Evolutionary conservation across 192 early-diverging fungal genomes (phyloP), one percentile per base, ranked within the genome.

Genomic region (Chytriomyces sp.): DNA sequence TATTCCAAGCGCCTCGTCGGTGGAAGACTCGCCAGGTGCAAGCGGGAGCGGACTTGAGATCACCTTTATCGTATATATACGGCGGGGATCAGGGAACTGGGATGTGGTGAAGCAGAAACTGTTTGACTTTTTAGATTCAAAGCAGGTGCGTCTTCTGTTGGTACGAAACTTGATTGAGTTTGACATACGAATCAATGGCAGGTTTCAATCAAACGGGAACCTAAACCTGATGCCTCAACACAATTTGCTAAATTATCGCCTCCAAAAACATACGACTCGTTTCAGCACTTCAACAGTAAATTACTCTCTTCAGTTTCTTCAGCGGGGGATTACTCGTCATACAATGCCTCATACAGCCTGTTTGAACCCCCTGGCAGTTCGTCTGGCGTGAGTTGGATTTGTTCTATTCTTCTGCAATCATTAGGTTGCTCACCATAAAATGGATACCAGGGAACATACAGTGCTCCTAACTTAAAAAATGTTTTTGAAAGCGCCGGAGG

Each of bases 271-370:
- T 84, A 81, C 59, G 90, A 88, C 55, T 76, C 88, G 7, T 88
- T 89, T 64, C 77, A 84, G 40, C 85, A 87, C 41, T 86, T 90
- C 67, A 86, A 83, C 66, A 82, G 76, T 64, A 88, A 84, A 56
- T 70, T 85, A 1, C 34, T 89, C 22, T 80, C 82, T 41, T 70
- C 81, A 34, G 80, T 81, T 53, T 77, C 76, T 30, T 34, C 74
- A 5, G 66, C 81, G 65, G 30, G 25, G 14, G 53, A 41, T 25
- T 17, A 59, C 14, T 25, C 25, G 14, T 22, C 19, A 17, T 25
- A 61, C 41, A 40, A 66, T 40, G 12, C 31, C 26, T 70, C 32
- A 3, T 59, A 57, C 39, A n/a, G 22, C 3, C 62, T 61, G n/a
- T 63, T 75, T 52, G 74, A 58, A 70, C 75, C 52, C 30, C 38